Evolutionary conservation across 2,329 filamentous ascomycete genomes (phyloP).

Genomic region (Ceratocystis papillata): DNA sequence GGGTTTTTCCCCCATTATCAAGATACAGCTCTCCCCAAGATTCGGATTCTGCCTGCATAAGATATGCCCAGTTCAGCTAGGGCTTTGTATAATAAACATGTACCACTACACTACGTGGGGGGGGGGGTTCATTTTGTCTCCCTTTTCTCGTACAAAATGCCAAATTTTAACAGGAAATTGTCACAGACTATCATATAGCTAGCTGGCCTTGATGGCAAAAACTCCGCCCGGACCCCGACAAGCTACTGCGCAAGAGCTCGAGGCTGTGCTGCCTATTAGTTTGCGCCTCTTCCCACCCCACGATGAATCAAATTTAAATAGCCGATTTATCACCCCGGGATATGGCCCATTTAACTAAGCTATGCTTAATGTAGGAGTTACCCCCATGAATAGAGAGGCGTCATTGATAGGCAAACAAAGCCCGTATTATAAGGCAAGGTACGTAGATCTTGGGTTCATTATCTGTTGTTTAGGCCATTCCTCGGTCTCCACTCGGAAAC

Average conservation of each 20-base stretch:
- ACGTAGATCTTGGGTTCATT: too few relatives aligned
- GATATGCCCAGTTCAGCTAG: background rate
- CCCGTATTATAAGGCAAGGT: too few relatives aligned
- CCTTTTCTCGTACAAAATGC: background rate
- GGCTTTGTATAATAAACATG: conserved; percentile 7
- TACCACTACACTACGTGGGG: conserved; percentile 1
- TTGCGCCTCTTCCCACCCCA: background rate
- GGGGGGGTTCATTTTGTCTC: background rate
- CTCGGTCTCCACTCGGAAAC: too few relatives aligned
- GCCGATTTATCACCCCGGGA: background rate
- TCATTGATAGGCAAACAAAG: too few relatives aligned
- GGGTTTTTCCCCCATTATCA: background rate
- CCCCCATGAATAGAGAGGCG: too few relatives aligned
- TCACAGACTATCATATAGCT: background rate
- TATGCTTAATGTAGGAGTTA: too few relatives aligned
- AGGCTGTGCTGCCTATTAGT: background rate
- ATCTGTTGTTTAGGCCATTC: too few relatives aligned
- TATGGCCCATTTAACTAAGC: background rate
- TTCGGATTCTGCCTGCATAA: background rate
- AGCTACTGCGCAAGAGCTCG: background rate
- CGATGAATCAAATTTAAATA: background rate
- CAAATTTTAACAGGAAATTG: background rate
- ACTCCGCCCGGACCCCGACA: background rate
- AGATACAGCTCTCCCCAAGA: background rate
- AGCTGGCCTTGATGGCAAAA: background rate